phyloP scores from a whole-genome alignment of 345 rosid genomes.

The Populus davidiana region DNA sequence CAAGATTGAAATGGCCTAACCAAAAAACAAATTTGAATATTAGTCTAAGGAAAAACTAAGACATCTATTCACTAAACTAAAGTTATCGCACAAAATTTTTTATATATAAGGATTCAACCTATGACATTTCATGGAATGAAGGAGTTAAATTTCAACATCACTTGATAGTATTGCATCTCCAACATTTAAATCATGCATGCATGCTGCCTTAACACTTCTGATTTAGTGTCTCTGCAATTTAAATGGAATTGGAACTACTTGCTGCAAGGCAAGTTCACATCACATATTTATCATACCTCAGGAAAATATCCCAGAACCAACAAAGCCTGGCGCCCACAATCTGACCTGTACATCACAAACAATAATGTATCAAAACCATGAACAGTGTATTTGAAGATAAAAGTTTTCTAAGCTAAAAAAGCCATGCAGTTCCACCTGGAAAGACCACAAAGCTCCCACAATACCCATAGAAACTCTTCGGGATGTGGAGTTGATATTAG shows the following conservation, averaged over 20 bases:
- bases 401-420: background rate
- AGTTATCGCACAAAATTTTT: too few relatives aligned
- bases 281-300: conserved; percentile 52
- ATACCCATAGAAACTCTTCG: conserved; percentile 92
- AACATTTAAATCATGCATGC: conserved; percentile 8
- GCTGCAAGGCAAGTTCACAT: background rate
- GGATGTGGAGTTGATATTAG: conserved; percentile 67
- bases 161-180: background rate
- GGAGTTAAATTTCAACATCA: background rate
- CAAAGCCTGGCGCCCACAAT: conserved; percentile 93
- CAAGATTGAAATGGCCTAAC: conserved; percentile 66
- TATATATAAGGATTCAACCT: background rate
- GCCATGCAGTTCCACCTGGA: conserved; percentile 53
- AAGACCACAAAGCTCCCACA: conserved; percentile 94
- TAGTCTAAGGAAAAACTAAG: background rate
- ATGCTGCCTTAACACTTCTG: conserved; percentile 3
- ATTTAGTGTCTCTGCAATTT: conserved; percentile 5
- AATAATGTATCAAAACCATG: conserved; percentile 16
- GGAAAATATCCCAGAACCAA: conserved; percentile 74
- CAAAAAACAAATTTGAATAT: background rate
- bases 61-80: background rate
- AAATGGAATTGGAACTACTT: conserved; percentile 9
- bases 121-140: background rate
- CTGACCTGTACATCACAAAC: conserved; percentile 58
- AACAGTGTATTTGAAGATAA: conserved; percentile 1